A percentile compares a stretch with the other conserved stretches of the same genome.
phyloP scores from a whole-genome alignment of 371 early-diverging fungal genomes.

The Mortierella sp. region DNA sequence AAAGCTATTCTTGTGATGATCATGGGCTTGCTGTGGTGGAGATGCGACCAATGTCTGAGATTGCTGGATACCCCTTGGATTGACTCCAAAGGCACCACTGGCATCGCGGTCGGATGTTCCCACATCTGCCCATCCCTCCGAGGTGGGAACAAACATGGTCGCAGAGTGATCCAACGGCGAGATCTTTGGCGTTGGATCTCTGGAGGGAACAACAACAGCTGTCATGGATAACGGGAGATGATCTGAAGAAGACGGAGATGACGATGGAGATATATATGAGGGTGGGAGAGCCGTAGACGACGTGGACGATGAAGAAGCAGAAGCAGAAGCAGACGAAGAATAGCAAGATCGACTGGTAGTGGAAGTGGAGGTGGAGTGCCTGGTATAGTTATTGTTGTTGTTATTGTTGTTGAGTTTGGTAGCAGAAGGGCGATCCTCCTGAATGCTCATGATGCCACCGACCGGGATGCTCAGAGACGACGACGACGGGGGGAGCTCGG shows the following conservation, averaged over 20 bases:
- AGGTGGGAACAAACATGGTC: not conserved
- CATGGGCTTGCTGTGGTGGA: not conserved
- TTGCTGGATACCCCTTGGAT: not conserved
- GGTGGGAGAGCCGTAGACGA: not conserved
- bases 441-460: constrained; percentile 18
- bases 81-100: not conserved
- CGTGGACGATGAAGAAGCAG: not conserved
- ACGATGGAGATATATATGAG: not conserved
- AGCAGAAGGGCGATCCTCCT: constrained; percentile 1
- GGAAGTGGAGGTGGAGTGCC: not conserved
- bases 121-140: not conserved
- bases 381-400: not conserved
- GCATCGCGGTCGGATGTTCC: not conserved
- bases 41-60: not conserved
- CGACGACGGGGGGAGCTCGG: constrained; percentile 1
- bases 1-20: not conserved
- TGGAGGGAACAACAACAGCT: not conserved
- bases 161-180: not conserved
- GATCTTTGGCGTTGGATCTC: constrained; percentile 5
- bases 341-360: no score
- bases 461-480: constrained; percentile 19
- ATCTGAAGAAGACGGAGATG: not conserved
- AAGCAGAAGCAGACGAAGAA: no score
- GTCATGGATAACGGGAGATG: not conserved
- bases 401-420: not conserved